phyloP scores from a whole-genome alignment of 768 basidiomycete species.

The Ramaria rubella region DNA sequence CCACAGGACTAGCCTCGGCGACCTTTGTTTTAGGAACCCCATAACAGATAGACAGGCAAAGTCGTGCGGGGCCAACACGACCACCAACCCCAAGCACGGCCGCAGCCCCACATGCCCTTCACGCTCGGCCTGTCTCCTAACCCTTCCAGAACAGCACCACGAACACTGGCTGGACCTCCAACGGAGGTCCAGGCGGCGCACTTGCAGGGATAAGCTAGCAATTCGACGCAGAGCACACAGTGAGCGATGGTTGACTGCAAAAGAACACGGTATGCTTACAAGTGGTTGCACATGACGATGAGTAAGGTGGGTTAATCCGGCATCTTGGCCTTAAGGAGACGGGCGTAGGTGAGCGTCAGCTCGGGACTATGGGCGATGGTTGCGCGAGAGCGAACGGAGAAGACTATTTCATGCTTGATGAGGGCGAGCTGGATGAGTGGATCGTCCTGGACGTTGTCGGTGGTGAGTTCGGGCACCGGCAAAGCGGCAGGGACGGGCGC shows the following conservation, averaged over 20 bases:
- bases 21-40: too few species aligned
- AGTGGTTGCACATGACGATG: conserved; percentile 96
- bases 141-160: too few species aligned
- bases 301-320: conserved; percentile 67
- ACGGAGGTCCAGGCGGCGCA: too few species aligned
- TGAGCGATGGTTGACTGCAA: background rate
- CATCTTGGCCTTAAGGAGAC: conserved; percentile 61
- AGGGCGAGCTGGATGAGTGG: conserved; percentile 93
- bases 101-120: too few species aligned
- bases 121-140: too few species aligned
- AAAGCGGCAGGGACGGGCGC: background rate
- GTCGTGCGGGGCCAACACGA: too few species aligned
- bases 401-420: conserved; percentile 78
- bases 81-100: too few species aligned
- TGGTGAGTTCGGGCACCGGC: background rate
- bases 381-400: conserved; percentile 53
- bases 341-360: conserved; percentile 79
- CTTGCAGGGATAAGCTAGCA: too few species aligned
- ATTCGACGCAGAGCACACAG: background rate
- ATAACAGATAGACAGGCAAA: too few species aligned
- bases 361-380: conserved; percentile 79
- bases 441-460: conserved; percentile 61
- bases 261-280: conserved; percentile 49
- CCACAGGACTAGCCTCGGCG: too few species aligned
- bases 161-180: too few species aligned